Percentiles rank a stretch among this genome's conserved stretches.
These are phyloP conservation scores for Euphorbia celastroides DNA, from an alignment of 441 rosid species.

Conservation along the genomic window DNA sequence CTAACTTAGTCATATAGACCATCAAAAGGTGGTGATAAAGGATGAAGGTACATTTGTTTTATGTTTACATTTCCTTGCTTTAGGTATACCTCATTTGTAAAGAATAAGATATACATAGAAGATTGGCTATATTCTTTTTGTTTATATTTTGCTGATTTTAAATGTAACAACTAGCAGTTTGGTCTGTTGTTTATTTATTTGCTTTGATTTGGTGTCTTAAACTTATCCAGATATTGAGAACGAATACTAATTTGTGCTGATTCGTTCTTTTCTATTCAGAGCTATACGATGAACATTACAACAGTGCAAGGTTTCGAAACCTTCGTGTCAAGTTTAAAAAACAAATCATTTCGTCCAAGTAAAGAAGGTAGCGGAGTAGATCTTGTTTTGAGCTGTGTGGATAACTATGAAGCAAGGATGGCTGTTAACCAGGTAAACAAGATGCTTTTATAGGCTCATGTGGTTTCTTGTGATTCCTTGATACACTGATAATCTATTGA, in stretches of 20 bases:
- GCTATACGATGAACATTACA: constrained; percentile 91
- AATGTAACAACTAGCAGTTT: neutral
- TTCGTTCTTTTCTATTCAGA: constrained; percentile 36
- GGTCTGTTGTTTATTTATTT: neutral
- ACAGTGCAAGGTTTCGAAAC: constrained; percentile 92
- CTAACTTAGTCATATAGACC: neutral
- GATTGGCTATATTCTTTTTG: neutral
- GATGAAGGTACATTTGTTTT: neutral
- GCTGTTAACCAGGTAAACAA: constrained; percentile 87
- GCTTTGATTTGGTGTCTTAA: neutral
- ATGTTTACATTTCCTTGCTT: neutral
- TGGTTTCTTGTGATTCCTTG: constrained; percentile 4
- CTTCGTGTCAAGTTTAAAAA: constrained; percentile 70
- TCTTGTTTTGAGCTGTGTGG: constrained; percentile 96
- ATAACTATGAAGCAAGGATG: constrained; percentile 98
- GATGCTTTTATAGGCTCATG: neutral
- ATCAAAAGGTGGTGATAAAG: neutral
- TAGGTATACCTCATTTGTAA: neutral
- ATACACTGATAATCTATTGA: neutral
- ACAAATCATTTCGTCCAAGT: constrained; percentile 52
- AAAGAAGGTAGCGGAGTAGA: constrained; percentile 85
- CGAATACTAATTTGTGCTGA: constrained; percentile 11
- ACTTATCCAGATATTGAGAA: neutral
- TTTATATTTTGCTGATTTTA: constrained; percentile 4
- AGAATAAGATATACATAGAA: neutral